phyloP scores from a whole-genome alignment of 1,139 yeast species.

The Yamadazyma jaroonii region DNA sequence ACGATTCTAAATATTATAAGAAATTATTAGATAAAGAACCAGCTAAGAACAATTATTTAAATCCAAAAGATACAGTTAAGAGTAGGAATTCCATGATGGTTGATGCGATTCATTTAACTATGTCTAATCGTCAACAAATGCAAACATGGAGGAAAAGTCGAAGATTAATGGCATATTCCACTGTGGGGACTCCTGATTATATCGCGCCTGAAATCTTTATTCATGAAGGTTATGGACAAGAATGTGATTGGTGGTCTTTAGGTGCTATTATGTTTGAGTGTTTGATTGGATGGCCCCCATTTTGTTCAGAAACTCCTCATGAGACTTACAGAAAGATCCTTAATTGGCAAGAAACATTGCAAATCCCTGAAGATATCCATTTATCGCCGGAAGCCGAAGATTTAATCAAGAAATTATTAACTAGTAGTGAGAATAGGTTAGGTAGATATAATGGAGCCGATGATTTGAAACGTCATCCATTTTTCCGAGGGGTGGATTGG shows the following conservation, averaged over 20 bases:
- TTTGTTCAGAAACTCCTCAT: constrained; percentile 98
- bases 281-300: constrained; percentile 99
- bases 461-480: constrained; percentile 90
- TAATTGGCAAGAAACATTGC: constrained; percentile 91
- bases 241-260: constrained; percentile 99
- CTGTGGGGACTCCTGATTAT: constrained; percentile 98
- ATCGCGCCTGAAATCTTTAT: constrained; percentile 97
- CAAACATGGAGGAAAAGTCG: constrained; percentile 98
- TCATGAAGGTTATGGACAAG: constrained; percentile 98
- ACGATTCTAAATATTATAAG: constrained; percentile 74
- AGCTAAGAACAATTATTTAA: constrained; percentile 8
- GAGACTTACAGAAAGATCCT: constrained; percentile 94
- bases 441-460: constrained; percentile 94
- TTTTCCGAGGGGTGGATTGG: constrained; percentile 97
- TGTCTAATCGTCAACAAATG: constrained; percentile 95
- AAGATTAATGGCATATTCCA: constrained; percentile 95
- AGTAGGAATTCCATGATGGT: constrained; percentile 82
- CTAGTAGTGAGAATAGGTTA: constrained; percentile 79
- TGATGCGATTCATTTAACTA: constrained; percentile 92
- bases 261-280: constrained; percentile 99
- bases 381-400: constrained; percentile 93
- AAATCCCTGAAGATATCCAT: constrained; percentile 95
- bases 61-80: constrained; percentile 15
- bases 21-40: constrained; percentile 65
- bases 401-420: constrained; percentile 75